phyloP scores from a whole-genome alignment of 2,329 filamentous ascomycete species.

The Lachnellula willkommii region DNA sequence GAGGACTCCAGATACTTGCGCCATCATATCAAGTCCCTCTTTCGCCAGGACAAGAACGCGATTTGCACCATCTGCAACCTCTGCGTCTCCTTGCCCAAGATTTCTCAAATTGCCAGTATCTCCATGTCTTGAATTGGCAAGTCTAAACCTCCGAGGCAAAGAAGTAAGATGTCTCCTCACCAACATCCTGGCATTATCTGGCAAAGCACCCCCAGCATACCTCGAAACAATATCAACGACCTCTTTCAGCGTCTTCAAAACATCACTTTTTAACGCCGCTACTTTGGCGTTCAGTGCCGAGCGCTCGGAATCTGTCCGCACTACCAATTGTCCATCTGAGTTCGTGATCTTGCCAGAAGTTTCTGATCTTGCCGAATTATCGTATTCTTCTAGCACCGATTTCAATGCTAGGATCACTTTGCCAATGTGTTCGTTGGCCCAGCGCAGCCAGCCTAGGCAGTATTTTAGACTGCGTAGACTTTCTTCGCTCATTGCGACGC shows the following conservation, averaged over 20 bases:
- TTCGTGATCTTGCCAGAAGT: slow-evolving; percentile 28
- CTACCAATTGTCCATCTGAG: slow-evolving; percentile 18
- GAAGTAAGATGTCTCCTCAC: slow-evolving; percentile 81
- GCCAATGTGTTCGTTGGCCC: slow-evolving; percentile 76
- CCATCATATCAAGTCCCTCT: slow-evolving; percentile 91
- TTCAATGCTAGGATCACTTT: slow-evolving; percentile 70
- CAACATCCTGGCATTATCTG: slow-evolving; percentile 78
- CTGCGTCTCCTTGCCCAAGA: slow-evolving; percentile 38
- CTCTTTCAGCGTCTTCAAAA: slow-evolving; percentile 73
- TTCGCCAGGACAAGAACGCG: slow-evolving; percentile 79
- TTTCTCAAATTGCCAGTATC: slow-evolving; percentile 30
- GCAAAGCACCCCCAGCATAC: slow-evolving; percentile 85
- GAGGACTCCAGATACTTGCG: slow-evolving; percentile 80
- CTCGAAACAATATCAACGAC: slow-evolving; percentile 81
- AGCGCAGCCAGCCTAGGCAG: slow-evolving; percentile 73
- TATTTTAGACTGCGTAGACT: slow-evolving; percentile 79
- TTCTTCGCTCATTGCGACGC: slow-evolving; percentile 85
- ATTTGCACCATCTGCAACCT: slow-evolving; percentile 57
- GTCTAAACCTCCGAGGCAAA: slow-evolving; percentile 74
- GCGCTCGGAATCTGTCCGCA: slow-evolving; percentile 25
- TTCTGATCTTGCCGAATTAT: slow-evolving; percentile 41
- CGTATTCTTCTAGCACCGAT: slow-evolving; percentile 74
- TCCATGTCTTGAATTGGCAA: slow-evolving; percentile 52
- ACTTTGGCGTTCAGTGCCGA: slow-evolving; percentile 42
- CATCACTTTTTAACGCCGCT: slow-evolving; percentile 60